Base-by-base conservation (phyloP, 2,329 filamentous ascomycete genomes). In the Trichoderma simmonsii region DNA sequence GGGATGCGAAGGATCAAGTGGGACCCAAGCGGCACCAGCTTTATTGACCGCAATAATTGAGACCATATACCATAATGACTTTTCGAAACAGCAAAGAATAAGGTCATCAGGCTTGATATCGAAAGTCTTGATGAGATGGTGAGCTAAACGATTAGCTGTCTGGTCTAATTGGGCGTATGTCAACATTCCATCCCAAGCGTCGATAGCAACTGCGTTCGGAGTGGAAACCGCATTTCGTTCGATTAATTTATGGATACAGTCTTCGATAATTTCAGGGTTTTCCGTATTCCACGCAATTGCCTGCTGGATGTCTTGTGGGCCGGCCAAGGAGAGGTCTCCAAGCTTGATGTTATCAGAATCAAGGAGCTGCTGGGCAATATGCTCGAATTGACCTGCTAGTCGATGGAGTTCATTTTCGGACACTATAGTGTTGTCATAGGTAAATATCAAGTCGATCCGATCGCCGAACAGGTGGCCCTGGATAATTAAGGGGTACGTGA, bases 191-290 rank as follows among this genome's bases (percentile, higher is more conserved):
- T 73, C 66, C 56, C 64, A 72, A n/a, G 70, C 39, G 66, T 61
- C 51, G 11, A 72, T 48, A 12, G 70, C 70, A 11, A 51, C 5
- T 9, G 70, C 48, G 3, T 72, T 30, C 14, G 70, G 70, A 7
- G 24, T 24, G 5, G 36, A 28, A 11, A 7, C 3, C 76, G 2
- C 77, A 71, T 56, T 80, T 80, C 3, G 83, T 84, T 34, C 63
- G 21, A 72, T 18, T 11, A 72, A 9, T 1, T 26, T 48, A 30
- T 72, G 70, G 2, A 69, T 43, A 15, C 36, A 72, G 12, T 72
- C 51, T 34, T 72, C 63, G 24, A 72, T 36, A 8, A 68, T 39
- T 11, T 72, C 63, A 7, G 70, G 70, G 9, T 59, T 7, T 21
- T 61, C 56, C 1, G 54, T 36, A 11, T 72, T 72, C 51, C 56